Conservation (phyloP, 1,284 basidiomycete species). For the Pulveroboletus sp. region DNA sequence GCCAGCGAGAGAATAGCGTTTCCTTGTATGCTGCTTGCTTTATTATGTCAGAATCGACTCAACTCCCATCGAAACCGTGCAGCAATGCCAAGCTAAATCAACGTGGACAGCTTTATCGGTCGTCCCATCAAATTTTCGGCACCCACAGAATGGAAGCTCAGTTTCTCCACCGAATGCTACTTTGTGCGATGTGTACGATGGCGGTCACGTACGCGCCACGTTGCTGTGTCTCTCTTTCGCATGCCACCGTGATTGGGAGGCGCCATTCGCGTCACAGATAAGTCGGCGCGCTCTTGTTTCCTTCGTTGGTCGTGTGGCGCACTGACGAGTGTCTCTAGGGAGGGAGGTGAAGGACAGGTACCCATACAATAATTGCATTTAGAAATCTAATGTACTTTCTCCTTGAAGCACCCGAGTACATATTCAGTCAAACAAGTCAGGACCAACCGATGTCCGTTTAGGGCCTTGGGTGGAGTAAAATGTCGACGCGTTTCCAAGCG, state of each 20-base stretch:
- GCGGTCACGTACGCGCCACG: constrained; percentile 14
- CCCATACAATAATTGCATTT: neutral
- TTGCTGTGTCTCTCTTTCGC: constrained; percentile 8
- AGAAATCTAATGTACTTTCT: neutral
- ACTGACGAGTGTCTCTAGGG: constrained; percentile 1
- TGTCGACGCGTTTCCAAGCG: neutral
- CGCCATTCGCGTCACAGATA: constrained; percentile 24
- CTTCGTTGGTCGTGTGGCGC: constrained; percentile 10
- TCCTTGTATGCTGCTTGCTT: neutral
- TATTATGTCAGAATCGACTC: constrained; percentile 2
- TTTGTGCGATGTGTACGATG: neutral
- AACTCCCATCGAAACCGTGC: neutral
- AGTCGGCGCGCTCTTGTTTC: constrained; percentile 24
- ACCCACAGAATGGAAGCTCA: constrained; percentile 19
- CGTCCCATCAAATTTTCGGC: neutral
- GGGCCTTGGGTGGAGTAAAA: constrained; percentile 3
- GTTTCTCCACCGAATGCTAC: neutral
- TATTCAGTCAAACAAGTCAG: neutral
- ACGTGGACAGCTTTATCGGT: constrained; percentile 4
- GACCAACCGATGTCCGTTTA: neutral
- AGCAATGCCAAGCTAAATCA: neutral
- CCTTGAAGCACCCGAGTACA: neutral
- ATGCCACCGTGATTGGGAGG: neutral
- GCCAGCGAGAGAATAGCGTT: neutral
- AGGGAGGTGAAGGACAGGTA: neutral